phyloP scores from a whole-genome alignment of 129 eudicot species.

The Chrysanthemum makinoi region DNA sequence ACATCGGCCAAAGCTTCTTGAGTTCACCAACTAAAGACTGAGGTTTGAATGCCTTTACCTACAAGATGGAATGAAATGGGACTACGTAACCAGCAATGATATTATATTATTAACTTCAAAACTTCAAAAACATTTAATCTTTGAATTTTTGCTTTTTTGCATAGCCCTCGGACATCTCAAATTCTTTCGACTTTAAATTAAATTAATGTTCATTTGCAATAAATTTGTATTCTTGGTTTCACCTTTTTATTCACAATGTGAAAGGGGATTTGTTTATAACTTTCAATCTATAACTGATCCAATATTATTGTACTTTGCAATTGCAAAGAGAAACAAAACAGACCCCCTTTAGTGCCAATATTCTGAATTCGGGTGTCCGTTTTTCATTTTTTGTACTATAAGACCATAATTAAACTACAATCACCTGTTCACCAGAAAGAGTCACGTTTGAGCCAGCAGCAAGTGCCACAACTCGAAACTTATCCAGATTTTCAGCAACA shows the following conservation, averaged over 20 bases:
- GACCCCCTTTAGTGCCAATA: neutral
- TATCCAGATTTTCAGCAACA: conserved; percentile 91
- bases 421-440: conserved; percentile 97
- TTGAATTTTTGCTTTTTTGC: too few relatives aligned
- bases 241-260: too few relatives aligned
- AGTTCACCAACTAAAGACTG: conserved; percentile 69
- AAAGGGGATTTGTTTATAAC: conserved; percentile 13
- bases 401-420: too few relatives aligned
- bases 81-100: too few relatives aligned
- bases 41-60: conserved; percentile 84
- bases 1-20: too few relatives aligned
- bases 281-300: neutral
- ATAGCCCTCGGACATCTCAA: conserved; percentile 9
- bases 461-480: conserved; percentile 87
- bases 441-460: conserved; percentile 98
- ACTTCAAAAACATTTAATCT: neutral
- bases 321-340: neutral
- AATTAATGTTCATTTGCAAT: too few relatives aligned
- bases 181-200: too few relatives aligned
- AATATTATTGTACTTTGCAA: neutral
- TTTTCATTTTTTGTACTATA: neutral
- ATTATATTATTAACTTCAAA: neutral
- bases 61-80: conserved; percentile 1
- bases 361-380: too few relatives aligned
- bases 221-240: too few relatives aligned